Percentiles rank a stretch among this genome's conserved stretches.
phyloP scores from a whole-genome alignment of 768 basidiomycete genomes.

The Boletus pseudopeckii region DNA sequence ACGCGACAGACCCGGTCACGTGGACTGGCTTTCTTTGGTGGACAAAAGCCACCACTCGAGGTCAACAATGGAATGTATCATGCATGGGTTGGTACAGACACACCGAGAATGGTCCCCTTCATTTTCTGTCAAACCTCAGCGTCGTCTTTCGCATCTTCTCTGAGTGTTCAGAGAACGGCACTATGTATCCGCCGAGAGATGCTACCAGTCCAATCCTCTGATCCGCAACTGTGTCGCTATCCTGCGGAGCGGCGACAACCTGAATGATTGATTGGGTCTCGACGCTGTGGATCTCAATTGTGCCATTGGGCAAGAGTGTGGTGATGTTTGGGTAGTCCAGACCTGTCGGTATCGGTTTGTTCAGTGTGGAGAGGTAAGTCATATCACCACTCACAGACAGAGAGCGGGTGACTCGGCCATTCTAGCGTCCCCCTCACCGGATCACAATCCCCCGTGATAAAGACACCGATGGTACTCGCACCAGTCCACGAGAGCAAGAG shows the following conservation, averaged over 20 bases:
- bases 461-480: constrained; percentile 75
- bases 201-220: constrained; percentile 28
- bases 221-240: constrained; percentile 21
- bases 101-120: constrained; percentile 10
- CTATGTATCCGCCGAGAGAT: constrained; percentile 37
- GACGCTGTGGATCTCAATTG: constrained; percentile 78
- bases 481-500: constrained; percentile 86
- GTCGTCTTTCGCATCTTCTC: constrained; percentile 38
- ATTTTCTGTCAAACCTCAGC: constrained; percentile 27
- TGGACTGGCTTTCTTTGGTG: constrained; percentile 17
- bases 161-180: constrained; percentile 40
- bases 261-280: constrained; percentile 72
- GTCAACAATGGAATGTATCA: constrained; percentile 9
- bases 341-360: constrained; percentile 39
- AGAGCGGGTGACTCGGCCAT: constrained; percentile 76
- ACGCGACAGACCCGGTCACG: constrained; percentile 23
- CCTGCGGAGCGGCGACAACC: constrained; percentile 51
- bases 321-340: constrained; percentile 81
- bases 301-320: constrained; percentile 73
- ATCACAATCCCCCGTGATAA: constrained; percentile 80
- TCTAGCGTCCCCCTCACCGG: constrained; percentile 87
- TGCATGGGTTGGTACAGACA: constrained; percentile 17
- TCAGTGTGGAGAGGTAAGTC: background rate
- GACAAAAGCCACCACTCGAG: background rate
- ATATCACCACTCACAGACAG: constrained; percentile 56